Evolutionary conservation across 768 basidiomycete species (phyloP).

Genomic region (Hericium coralloides): DNA sequence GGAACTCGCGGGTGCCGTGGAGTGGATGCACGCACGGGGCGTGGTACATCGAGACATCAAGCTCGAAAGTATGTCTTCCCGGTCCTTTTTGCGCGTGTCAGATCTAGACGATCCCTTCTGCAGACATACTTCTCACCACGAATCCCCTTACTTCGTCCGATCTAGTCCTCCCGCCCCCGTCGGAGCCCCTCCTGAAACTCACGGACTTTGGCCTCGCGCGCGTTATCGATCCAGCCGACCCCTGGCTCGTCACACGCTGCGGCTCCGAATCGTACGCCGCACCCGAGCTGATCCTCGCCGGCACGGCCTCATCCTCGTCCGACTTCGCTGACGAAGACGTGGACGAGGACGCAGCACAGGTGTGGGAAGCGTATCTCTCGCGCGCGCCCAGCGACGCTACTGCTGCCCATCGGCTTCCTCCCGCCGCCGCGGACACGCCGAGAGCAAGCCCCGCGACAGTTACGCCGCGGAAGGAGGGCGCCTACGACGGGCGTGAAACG

Average conservation of each 20-base stretch:
- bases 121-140: slow-evolving; percentile 72
- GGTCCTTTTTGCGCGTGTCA: neutral
- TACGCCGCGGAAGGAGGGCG: slow-evolving; percentile 29
- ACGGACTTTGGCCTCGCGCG: slow-evolving; percentile 88
- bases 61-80: slow-evolving; percentile 42
- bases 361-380: slow-evolving; percentile 16
- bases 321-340: neutral
- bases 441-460: slow-evolving; percentile 36
- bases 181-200: slow-evolving; percentile 52
- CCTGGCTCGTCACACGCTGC: slow-evolving; percentile 68
- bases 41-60: slow-evolving; percentile 91
- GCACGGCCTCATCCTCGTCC: neutral
- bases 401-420: neutral
- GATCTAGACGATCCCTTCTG: neutral
- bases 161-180: slow-evolving; percentile 35
- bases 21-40: slow-evolving; percentile 81
- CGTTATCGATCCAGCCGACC: slow-evolving; percentile 59
- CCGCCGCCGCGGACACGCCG: slow-evolving; percentile 16
- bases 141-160: slow-evolving; percentile 27
- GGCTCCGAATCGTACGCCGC: slow-evolving; percentile 87
- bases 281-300: slow-evolving; percentile 54
- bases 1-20: slow-evolving; percentile 70
- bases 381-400: slow-evolving; percentile 8
- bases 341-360: neutral
- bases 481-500: slow-evolving; percentile 78